Conservation (phyloP, 2,329 filamentous ascomycete species). For the Neonectria hederae region DNA sequence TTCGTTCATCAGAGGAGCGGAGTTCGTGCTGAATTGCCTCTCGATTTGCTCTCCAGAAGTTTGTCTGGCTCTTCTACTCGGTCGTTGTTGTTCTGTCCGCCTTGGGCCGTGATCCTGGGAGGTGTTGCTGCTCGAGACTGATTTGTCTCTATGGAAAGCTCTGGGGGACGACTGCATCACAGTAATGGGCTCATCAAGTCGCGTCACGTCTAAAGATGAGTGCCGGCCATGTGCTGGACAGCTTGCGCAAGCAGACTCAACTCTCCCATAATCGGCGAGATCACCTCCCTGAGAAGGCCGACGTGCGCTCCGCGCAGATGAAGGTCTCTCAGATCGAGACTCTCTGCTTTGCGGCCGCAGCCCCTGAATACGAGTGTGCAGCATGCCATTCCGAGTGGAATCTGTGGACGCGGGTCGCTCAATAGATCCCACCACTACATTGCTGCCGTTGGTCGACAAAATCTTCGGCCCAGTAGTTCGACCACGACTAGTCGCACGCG, state of each 20-base stretch:
- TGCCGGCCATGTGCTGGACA: constrained; percentile 28
- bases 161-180: constrained; percentile 1
- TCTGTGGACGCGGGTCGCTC: constrained; percentile 24
- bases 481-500: constrained; percentile 25
- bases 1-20: constrained; percentile 12
- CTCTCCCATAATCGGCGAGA: constrained; percentile 12
- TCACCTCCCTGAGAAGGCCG: constrained; percentile 2
- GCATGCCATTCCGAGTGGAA: constrained; percentile 25
- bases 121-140: background rate
- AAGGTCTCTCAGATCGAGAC: constrained; percentile 1
- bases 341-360: background rate
- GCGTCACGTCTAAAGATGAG: constrained; percentile 7
- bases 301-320: background rate
- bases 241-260: constrained; percentile 22
- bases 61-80: background rate
- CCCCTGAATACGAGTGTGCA: constrained; percentile 15
- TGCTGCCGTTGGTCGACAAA: background rate
- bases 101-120: background rate
- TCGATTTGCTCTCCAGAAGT: background rate
- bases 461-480: constrained; percentile 22
- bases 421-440: background rate
- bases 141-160: background rate
- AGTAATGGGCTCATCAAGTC: background rate
- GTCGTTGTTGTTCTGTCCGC: background rate
- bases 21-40: too few relatives aligned